Conservation (phyloP, 2,329 filamentous ascomycete species). For the Alternaria sp. region DNA sequence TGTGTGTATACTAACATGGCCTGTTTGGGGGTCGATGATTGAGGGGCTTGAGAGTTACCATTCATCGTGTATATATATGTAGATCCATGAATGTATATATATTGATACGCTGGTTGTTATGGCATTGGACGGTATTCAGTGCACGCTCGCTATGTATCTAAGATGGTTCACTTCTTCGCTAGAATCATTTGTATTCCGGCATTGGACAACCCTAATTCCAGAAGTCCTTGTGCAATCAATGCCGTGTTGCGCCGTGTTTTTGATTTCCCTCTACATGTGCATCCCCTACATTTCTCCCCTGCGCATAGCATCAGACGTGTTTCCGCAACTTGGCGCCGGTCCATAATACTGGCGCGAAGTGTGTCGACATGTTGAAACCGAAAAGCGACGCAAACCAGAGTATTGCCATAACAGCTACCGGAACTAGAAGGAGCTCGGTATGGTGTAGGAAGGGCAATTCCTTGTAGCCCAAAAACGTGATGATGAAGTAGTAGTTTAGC, state of each 20-base stretch:
- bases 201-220: neutral
- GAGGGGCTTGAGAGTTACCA: neutral
- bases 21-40: neutral
- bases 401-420: constrained; percentile 67
- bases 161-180: neutral
- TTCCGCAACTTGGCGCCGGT: constrained; percentile 58
- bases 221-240: neutral
- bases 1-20: neutral
- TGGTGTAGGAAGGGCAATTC: constrained; percentile 73
- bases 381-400: constrained; percentile 66
- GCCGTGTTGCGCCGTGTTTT: neutral
- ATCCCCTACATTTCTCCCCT: neutral
- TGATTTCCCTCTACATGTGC: neutral
- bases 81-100: neutral
- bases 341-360: constrained; percentile 61
- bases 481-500: constrained; percentile 72
- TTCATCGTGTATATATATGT: constrained; percentile 2
- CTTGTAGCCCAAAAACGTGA: constrained; percentile 75
- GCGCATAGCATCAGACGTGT: constrained; percentile 32
- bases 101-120: neutral
- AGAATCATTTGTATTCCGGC: neutral
- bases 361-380: constrained; percentile 61
- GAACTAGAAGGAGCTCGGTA: constrained; percentile 70
- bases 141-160: neutral
- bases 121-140: neutral